Evolutionary conservation across 768 basidiomycete genomes (phyloP), one percentile per base, ranked within the genome.

Genomic region (Cystobasidium tubakii): DNA sequence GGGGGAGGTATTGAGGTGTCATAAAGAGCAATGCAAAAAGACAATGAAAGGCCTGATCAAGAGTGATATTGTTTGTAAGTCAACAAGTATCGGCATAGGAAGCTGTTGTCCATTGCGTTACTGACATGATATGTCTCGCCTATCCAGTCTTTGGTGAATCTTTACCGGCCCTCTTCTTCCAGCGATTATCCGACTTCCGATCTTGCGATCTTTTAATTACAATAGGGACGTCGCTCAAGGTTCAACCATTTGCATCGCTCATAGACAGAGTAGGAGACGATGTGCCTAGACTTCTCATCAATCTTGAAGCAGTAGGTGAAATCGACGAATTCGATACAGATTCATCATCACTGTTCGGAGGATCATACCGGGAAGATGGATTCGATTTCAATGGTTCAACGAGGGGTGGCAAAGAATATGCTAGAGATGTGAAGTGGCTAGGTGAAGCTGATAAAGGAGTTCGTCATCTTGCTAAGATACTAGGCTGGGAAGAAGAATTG

Each of bases 251-350:
- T 80, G 92, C 93, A 4, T 86, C 87, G 0, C 86, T 98, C 27
- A 85, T 89, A 12, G 81, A 83, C 53, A 80, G 85, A 71, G 87
- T 89, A 0, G 83, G 84, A 2, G 74, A 82, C 1, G 76, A 77
- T 10, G 91, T 88, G 77, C 91, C 90, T 1, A 88, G 94, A 0
- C 84, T 95, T n/a, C 85, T 97, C 34, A 88, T 98, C 81, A 96
- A 96, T 80, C 84, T 92, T 54, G 92, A 95, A 74, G 81, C 81
- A 1, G 94, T 91, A 0, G 92, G 92, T 0, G 82, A 86, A 57
- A 66, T 74, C 10, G 75, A 55, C 23, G 73, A 70, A 27, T 66
- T 53, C 27, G 42, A 62, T 10, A 53, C 3, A 9, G n/a, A 27
- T 60, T 36, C 50, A 43, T 50, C 66, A 7, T 46, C 44, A 33